These are phyloP conservation scores for Ceratobasidium sp. DNA, from an alignment of 1,284 basidiomycete species.

Conservation along the genomic window DNA sequence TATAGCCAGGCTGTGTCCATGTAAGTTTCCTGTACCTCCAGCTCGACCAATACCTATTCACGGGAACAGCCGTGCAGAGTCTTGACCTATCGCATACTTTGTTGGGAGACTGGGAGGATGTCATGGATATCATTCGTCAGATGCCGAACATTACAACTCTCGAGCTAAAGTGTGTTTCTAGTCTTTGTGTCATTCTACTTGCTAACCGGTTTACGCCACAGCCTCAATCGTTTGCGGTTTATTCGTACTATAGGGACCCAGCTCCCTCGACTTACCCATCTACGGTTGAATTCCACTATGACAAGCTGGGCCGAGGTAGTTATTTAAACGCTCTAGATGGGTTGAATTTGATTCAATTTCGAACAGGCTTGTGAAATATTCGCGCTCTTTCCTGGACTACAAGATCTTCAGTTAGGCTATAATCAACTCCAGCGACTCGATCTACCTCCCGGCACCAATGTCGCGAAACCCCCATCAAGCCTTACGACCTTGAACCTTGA, in stretches of 20 bases:
- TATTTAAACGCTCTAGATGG: constrained; percentile 42
- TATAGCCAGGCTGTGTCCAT: constrained; percentile 74
- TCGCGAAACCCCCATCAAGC: constrained; percentile 49
- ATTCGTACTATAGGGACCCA: constrained; percentile 6
- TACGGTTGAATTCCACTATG: constrained; percentile 82
- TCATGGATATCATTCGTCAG: constrained; percentile 75
- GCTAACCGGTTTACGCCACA: constrained; percentile 55
- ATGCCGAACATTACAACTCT: constrained; percentile 76
- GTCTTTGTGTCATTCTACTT: constrained; percentile 10
- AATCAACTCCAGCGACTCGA: constrained; percentile 69
- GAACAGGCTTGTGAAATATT: constrained; percentile 60
- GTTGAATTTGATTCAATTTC: neutral
- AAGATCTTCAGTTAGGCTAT: constrained; percentile 80
- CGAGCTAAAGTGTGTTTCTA: constrained; percentile 76
- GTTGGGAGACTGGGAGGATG: constrained; percentile 76
- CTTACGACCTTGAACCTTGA: constrained; percentile 80
- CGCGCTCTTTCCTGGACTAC: constrained; percentile 72
- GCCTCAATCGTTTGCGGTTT: constrained; percentile 69
- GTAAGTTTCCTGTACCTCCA: constrained; percentile 62
- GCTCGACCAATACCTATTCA: constrained; percentile 30
- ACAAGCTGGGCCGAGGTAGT: constrained; percentile 77
- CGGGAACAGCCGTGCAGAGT: constrained; percentile 73
- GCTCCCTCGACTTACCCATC: constrained; percentile 60
- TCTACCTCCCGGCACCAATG: constrained; percentile 48
- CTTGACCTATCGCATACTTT: constrained; percentile 89